Conservation (phyloP, 306 rosid species). For the Luffa aegyptiaca region DNA sequence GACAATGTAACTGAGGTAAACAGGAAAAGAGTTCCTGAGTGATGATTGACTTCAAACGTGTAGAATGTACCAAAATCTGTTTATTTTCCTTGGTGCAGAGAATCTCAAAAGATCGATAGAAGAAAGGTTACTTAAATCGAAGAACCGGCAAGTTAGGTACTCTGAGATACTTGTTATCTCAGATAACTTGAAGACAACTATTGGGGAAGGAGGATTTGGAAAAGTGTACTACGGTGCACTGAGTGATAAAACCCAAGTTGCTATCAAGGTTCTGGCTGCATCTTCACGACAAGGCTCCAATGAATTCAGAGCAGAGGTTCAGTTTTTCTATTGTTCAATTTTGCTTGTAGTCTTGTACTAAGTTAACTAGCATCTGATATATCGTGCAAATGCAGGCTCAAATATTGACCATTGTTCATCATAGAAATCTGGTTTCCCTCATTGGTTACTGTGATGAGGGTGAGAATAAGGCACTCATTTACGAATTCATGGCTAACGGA, state of each 20-base stretch:
- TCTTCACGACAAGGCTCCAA: slow-evolving; percentile 27
- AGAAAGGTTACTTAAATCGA: slow-evolving; percentile 3
- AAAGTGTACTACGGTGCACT: too few relatives aligned
- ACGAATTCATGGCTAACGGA: slow-evolving; percentile 19
- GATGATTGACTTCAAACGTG: background rate
- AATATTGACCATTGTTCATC: too few relatives aligned
- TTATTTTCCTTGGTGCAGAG: background rate
- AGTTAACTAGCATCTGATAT: background rate
- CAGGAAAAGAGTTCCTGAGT: background rate
- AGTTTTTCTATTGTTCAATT: background rate
- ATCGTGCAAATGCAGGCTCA: too few relatives aligned
- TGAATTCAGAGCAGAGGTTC: slow-evolving; percentile 28
- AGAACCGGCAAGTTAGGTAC: slow-evolving; percentile 14
- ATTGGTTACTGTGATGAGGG: slow-evolving; percentile 18
- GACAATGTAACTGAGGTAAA: background rate
- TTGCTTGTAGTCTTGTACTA: background rate
- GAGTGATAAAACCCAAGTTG: slow-evolving; percentile 19
- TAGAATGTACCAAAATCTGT: slow-evolving; percentile 2
- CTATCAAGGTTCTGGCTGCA: slow-evolving; percentile 26
- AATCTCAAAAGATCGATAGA: background rate
- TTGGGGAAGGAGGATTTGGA: slow-evolving; percentile 21
- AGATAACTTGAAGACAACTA: slow-evolving; percentile 16
- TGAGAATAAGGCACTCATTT: slow-evolving; percentile 9
- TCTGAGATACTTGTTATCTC: slow-evolving; percentile 22
- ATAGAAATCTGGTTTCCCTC: too few relatives aligned